A percentile compares a stretch with the other conserved stretches of the same genome.
Conservation (phyloP, 2,329 filamentous ascomycete species). For the Colletotrichum zoysiae region DNA sequence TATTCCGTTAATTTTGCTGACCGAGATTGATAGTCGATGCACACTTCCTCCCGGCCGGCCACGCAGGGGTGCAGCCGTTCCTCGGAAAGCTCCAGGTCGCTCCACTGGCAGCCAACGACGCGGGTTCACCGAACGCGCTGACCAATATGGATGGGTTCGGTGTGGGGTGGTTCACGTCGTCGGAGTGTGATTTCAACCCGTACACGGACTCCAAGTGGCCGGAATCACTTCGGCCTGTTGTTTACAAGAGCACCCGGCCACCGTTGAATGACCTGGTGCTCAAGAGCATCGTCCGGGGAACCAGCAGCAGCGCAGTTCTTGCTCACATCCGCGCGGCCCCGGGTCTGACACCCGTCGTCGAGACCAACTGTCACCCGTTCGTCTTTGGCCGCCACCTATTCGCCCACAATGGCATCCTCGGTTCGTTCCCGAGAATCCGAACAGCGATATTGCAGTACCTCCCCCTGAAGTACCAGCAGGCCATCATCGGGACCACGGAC, state of each 20-base stretch:
- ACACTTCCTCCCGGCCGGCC: slow-evolving; percentile 28
- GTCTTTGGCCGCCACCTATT: slow-evolving; percentile 34
- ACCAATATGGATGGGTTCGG: slow-evolving; percentile 39
- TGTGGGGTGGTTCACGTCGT: slow-evolving; percentile 24
- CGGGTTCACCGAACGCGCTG: slow-evolving; percentile 26
- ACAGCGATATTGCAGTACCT: slow-evolving; percentile 32
- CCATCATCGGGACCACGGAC: slow-evolving; percentile 33
- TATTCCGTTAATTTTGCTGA: background rate
- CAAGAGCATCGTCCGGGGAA: slow-evolving; percentile 30
- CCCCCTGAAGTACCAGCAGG: slow-evolving; percentile 28
- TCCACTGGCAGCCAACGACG: slow-evolving; percentile 26
- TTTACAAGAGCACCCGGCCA: slow-evolving; percentile 32
- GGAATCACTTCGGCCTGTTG: slow-evolving; percentile 24
- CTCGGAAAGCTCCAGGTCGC: slow-evolving; percentile 17
- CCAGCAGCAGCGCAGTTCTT: slow-evolving; percentile 27
- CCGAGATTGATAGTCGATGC: slow-evolving; percentile 21
- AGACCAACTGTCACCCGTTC: slow-evolving; percentile 38
- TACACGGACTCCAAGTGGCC: background rate
- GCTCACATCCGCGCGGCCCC: slow-evolving; percentile 33
- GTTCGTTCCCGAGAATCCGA: slow-evolving; percentile 20
- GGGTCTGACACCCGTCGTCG: slow-evolving; percentile 28
- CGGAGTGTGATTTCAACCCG: slow-evolving; percentile 26
- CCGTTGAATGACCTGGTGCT: slow-evolving; percentile 37
- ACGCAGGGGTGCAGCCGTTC: slow-evolving; percentile 8
- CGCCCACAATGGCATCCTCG: slow-evolving; percentile 35